These are phyloP conservation scores for Fomitiporia mediterranea DNA, from an alignment of 1,284 basidiomycete species.

Conservation along the genomic window DNA sequence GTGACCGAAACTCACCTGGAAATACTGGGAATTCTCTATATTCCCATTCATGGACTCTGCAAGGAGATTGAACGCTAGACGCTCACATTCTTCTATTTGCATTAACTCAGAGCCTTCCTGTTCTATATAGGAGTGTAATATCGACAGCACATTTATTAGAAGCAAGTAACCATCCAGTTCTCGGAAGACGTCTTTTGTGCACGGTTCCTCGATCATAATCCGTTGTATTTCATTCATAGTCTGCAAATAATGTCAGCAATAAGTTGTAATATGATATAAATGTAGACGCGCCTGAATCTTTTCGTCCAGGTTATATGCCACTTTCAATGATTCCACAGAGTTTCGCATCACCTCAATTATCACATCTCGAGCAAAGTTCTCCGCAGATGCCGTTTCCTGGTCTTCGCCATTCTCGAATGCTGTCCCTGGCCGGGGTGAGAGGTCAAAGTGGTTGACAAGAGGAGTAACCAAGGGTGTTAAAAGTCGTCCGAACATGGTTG, in stretches of 20 bases:
- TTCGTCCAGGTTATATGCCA: slow-evolving; percentile 40
- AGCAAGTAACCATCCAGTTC: slow-evolving; percentile 76
- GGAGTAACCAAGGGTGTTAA: slow-evolving; percentile 51
- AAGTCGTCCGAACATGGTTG: slow-evolving; percentile 44
- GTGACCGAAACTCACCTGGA: slow-evolving; percentile 48
- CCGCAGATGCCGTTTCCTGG: slow-evolving; percentile 47
- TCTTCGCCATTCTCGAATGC: slow-evolving; percentile 30
- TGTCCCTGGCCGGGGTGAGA: slow-evolving; percentile 29
- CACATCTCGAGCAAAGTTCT: slow-evolving; percentile 69
- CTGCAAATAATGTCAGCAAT: slow-evolving; percentile 31
- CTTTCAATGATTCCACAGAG: slow-evolving; percentile 60
- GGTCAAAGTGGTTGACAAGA: slow-evolving; percentile 45
- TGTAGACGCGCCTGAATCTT: slow-evolving; percentile 46
- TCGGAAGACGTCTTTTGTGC: slow-evolving; percentile 69
- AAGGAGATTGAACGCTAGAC: slow-evolving; percentile 55
- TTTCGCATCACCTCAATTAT: slow-evolving; percentile 66
- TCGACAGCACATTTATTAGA: slow-evolving; percentile 64
- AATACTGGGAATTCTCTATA: slow-evolving; percentile 54
- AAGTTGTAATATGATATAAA: not conserved
- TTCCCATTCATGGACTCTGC: slow-evolving; percentile 60
- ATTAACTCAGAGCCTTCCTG: slow-evolving; percentile 34
- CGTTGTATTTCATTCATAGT: slow-evolving; percentile 56
- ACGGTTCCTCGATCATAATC: slow-evolving; percentile 52
- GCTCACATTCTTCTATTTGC: slow-evolving; percentile 47
- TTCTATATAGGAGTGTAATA: slow-evolving; percentile 35